Base-by-base conservation (phyloP, 2,329 filamentous ascomycete genomes). In the Ophiocordyceps camponoti-leonardi region DNA sequence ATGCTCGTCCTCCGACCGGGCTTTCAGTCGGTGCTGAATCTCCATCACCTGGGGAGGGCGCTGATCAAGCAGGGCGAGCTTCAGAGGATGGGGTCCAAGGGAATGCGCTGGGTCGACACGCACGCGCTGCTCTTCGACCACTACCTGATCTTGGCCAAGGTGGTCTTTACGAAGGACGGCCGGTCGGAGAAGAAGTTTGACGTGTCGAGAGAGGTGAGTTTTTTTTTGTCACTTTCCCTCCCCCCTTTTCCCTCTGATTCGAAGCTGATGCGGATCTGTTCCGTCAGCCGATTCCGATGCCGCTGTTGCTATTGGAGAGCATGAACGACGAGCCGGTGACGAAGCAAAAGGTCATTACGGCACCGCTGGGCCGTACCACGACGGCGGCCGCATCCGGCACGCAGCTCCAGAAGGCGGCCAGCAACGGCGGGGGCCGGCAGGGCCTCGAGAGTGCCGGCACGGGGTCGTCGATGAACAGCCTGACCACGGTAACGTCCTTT, bases 91-190 rank as follows among this genome's bases (percentile, higher is more conserved):
- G 87, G 90, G 46, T 85, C 81, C 41, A 93, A 85, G 59, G 80
- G 87, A 47, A 92, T 96, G 58, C 82, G 81, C 50, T 94, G 90
- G 82, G 79, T 96, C 8, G 92, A 98, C 56, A 93, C 86, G 0
- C 87, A 95, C 59, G 87, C 86, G 2, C 74, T 98, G 42, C 72
- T 98, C 0, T 96, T 98, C 57, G 93, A 98, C 56, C 88, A 98
- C 63, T 98, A 95, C 61, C 73, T 98, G 35, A 88, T 98, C 31
- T 67, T 98, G 41, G 84, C 92, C 37, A 98, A 98, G 67, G 72
- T 86, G 8, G 71, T 80, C 4, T 69, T 73, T 12, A 69, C 79
- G 42, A 86, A 87, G 55, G 76, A 79, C 41, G 73, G 78, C 41
- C 77, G 75, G 43, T 75, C 75, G n/a, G 73, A 81, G 45, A 92